Conservation (phyloP, 164 flowering plant species). For the Sextonia rubra region DNA sequence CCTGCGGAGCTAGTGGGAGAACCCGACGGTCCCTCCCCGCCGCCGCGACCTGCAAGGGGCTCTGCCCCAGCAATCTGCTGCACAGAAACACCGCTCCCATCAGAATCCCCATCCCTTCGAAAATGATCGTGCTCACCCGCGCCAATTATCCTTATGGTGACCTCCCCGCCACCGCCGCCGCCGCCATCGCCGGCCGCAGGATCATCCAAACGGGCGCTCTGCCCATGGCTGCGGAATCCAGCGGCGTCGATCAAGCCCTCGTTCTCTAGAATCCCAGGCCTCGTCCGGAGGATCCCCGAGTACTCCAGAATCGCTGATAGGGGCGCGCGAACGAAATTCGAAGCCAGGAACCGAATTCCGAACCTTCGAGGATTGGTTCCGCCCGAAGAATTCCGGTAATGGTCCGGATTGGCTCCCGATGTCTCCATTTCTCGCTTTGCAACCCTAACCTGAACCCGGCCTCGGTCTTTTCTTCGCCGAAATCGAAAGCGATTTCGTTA, state of each 20-base stretch:
- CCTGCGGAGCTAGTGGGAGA: slow-evolving; percentile 13
- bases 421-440: slow-evolving; percentile 44
- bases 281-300: slow-evolving; percentile 63
- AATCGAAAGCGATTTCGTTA: too few species aligned
- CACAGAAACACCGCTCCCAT: slow-evolving; percentile 14
- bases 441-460: too few species aligned
- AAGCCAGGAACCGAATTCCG: slow-evolving; percentile 45
- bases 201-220: slow-evolving; percentile 27
- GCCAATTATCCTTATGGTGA: slow-evolving; percentile 86
- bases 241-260: slow-evolving; percentile 36
- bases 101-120: slow-evolving; percentile 22
- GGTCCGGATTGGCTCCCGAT: slow-evolving; percentile 43
- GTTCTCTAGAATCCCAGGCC: slow-evolving; percentile 46
- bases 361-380: slow-evolving; percentile 38
- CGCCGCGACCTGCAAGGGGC: slow-evolving; percentile 24
- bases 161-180: slow-evolving; percentile 56
- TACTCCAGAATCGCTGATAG: slow-evolving; percentile 83
- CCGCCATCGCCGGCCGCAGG: slow-evolving; percentile 16
- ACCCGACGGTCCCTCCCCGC: slow-evolving; percentile 12
- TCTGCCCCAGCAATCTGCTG: slow-evolving; percentile 18
- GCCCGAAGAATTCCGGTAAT: slow-evolving; percentile 37
- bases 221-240: slow-evolving; percentile 21
- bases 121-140: slow-evolving; percentile 62
- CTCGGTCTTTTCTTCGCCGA: too few species aligned
- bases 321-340: slow-evolving; percentile 75